Base-by-base conservation (phyloP, 192 early-diverging fungal genomes). In the Umbelopsis vinacea region DNA sequence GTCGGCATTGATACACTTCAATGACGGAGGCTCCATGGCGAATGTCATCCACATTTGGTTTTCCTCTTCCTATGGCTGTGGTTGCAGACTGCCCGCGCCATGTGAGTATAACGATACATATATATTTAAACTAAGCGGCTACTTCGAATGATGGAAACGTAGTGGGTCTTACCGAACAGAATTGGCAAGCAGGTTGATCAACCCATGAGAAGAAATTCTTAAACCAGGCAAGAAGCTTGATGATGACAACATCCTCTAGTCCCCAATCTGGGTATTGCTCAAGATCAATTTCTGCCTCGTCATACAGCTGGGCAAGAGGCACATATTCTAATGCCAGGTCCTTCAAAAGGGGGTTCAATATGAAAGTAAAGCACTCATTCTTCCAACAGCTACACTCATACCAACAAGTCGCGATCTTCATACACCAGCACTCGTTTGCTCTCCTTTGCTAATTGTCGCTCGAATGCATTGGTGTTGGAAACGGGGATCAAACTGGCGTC, bases 151-250 rank as follows among this genome's bases (percentile, higher is more conserved):
- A 43, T 6, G 11, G 5, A 33, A n/a, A n/a, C 52, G 37, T 8
- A 22, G n/a, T n/a, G n/a, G 6, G 38, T 35, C 53, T 26, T 77
- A 82, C 83, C 43, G 73, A 46, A 46, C 85, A 86, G 46, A 55
- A 60, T 24, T 69, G 70, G 54, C 86, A 87, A 2, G 79, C 75
- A 17, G 79, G 77, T 35, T 75, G 46, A 52, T 87, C 74, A 9
- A 85, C 81, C 86, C 86, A 87, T 7, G 70, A 73, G 67, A 87
- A 87, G 52, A 82, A 87, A 8, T 70, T 72, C 52, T 87, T 87
- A 70, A 86, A 87, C 86, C 86, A 87, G 21, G 76, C 70, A 52
- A 87, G 40, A 17, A 86, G 67, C 11, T 79, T 71, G 15, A 73
- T 74, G 14, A 77, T 60, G 9, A 72, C 63, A 19, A 45, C 23